Percentiles rank a stretch among this genome's conserved stretches.
Evolutionary conservation across 192 early-diverging fungal species (phyloP).

Genomic region (Backusella mclennaniae): DNA sequence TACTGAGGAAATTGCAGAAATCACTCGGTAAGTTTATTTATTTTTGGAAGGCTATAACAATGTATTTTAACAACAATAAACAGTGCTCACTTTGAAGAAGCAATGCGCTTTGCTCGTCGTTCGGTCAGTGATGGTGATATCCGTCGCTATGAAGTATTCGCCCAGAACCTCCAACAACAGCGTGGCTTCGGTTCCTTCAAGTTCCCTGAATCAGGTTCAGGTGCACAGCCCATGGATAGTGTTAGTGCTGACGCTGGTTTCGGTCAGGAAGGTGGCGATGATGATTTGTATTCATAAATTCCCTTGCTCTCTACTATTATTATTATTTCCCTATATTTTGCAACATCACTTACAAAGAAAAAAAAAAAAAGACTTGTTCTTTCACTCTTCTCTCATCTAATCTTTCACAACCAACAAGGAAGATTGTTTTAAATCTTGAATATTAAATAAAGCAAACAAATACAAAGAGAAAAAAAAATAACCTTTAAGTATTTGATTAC

Average conservation of each 20-base stretch:
- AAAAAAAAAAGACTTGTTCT: neutral
- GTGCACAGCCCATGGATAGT: constrained; percentile 11
- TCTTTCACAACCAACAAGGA: neutral
- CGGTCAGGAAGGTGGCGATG: constrained; percentile 68
- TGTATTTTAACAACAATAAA: neutral
- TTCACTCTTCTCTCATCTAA: neutral
- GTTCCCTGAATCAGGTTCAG: constrained; percentile 74
- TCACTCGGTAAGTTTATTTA: constrained; percentile 54
- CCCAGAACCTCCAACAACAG: constrained; percentile 93
- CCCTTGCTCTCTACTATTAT: neutral
- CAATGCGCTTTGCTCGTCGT: constrained; percentile 94
- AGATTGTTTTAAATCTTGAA: neutral
- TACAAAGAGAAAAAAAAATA: neutral
- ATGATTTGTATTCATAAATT: constrained; percentile 80
- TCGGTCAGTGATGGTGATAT: constrained; percentile 95
- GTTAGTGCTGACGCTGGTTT: constrained; percentile 49
- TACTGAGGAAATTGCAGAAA: constrained; percentile 83
- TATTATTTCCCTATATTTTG: neutral
- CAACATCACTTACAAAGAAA: neutral
- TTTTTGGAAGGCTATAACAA: neutral
- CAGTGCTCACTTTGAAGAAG: constrained; percentile 93
- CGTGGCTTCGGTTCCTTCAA: constrained; percentile 95
- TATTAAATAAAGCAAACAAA: constrained; percentile 5
- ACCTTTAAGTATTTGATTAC: neutral
- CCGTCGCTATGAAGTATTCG: constrained; percentile 98